A percentile compares a stretch with the other conserved stretches of the same genome.
Evolutionary conservation across 495 filamentous ascomycete genomes (phyloP).

Genomic region (Hypoxylon subgilvum): DNA sequence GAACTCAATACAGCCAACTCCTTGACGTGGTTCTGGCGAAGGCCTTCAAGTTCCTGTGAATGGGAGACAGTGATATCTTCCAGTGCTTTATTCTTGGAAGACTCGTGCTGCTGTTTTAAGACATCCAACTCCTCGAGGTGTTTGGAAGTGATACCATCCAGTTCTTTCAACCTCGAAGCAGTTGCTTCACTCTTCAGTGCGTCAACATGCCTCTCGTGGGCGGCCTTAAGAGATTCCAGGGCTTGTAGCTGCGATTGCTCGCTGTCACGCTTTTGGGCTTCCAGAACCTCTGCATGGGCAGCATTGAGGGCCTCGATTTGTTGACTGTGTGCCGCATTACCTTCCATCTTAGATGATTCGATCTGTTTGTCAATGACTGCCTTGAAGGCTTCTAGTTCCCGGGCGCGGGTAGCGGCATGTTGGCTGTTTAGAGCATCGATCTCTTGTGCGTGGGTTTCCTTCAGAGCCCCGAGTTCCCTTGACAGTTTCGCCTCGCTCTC

Average conservation of each 20-base stretch:
- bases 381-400: conserved; percentile 39
- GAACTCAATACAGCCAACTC: conserved; percentile 20
- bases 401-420: conserved; percentile 38
- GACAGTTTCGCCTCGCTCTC: conserved; percentile 32
- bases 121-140: conserved; percentile 35
- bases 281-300: conserved; percentile 37
- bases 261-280: conserved; percentile 40
- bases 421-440: conserved; percentile 37
- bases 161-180: conserved; percentile 26
- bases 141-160: conserved; percentile 24
- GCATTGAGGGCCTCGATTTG: conserved; percentile 42
- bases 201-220: conserved; percentile 37
- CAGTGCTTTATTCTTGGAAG: conserved; percentile 22
- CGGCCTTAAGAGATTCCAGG: conserved; percentile 37
- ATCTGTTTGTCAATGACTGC: conserved; percentile 39
- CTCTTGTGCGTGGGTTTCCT: conserved; percentile 37
- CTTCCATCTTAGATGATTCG: conserved; percentile 41
- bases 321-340: conserved; percentile 33
- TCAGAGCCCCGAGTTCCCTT: conserved; percentile 33
- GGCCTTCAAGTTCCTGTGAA: conserved; percentile 23
- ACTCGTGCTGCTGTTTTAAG: conserved; percentile 30
- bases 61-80: conserved; percentile 17
- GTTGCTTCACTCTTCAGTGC: conserved; percentile 35
- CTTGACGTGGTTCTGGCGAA: conserved; percentile 20
- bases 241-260: conserved; percentile 39